Evolutionary conservation across 1,284 basidiomycete genomes (phyloP), one percentile per base, ranked within the genome.

Genomic region (Tylopilus sp.): DNA sequence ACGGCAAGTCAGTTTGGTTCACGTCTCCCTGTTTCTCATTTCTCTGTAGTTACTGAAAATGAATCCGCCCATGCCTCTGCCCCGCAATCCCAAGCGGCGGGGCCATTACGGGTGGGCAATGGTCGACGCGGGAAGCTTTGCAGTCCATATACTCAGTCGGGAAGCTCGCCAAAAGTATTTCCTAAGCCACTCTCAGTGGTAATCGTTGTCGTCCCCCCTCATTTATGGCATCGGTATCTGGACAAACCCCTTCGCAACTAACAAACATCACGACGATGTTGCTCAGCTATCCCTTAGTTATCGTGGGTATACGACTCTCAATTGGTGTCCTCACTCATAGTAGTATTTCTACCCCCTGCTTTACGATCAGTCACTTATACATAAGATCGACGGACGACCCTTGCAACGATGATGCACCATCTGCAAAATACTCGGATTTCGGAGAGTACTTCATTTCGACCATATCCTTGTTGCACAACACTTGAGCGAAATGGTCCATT

Each of bases 101-200:
- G 72, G 74, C 44, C 74, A 78, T 54, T 80, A 82, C 50, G 85
- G 84, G n/a, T 90, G 88, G 87, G 83, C 82, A 2, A 81, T 90
- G 81, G 71, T 90, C 44, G 88, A 90, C 63, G 86, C 78, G 9
- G 87, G 87, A 31, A 74, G 80, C 37, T 87, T 88, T 72, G 88
- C 81, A 2, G 80, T 90, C 10, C 87, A 90, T 62, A 72, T 90
- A 42, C 58, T 89, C 52, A 84, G 83, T 66, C 76, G 69, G 52
- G 74, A 77, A 30, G 80, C 81, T 24, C 71, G 77, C 52, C 76
- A 82, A 59, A 82, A 78, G 64, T 88, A 81, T 68, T 88, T 88
- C 62, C 66, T 66, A 11, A 62, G 70, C 21, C 60, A 59, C 39
- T 61, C 65, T 37, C 59, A 61, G 31, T 73, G 73, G 63, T 70